Conservation (phyloP, 2,329 filamentous ascomycete species). For the Ceratocystis ficicola region DNA sequence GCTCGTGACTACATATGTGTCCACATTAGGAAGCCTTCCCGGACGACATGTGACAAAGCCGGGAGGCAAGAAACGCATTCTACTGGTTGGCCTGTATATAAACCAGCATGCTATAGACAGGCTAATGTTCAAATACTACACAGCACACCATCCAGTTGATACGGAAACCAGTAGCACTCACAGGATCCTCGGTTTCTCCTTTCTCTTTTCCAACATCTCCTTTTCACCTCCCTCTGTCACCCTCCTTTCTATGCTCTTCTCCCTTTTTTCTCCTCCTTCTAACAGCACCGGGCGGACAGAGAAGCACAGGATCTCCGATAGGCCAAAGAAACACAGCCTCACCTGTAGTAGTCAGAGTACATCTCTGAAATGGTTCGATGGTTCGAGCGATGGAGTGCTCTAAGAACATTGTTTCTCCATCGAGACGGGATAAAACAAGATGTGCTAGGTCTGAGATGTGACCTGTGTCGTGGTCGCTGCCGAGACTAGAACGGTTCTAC, state of each 20-base stretch:
- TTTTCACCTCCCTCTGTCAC: not conserved
- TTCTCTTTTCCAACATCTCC: not conserved
- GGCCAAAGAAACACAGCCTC: not conserved
- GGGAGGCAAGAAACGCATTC: not conserved
- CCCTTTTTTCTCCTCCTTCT: not conserved
- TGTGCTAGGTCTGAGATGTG: not conserved
- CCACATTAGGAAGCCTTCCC: slow-evolving; percentile 4
- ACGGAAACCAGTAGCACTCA: too few species aligned
- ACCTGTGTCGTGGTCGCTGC: slow-evolving; percentile 5
- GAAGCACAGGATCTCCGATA: not conserved
- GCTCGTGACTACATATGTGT: not conserved
- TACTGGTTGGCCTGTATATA: not conserved
- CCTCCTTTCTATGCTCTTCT: not conserved
- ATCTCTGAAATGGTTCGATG: slow-evolving; percentile 2
- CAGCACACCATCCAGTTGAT: too few species aligned
- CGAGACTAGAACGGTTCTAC: slow-evolving; percentile 2
- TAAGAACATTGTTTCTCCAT: slow-evolving; percentile 7
- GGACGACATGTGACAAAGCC: slow-evolving; percentile 2
- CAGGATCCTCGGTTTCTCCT: too few species aligned
- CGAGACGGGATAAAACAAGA: not conserved
- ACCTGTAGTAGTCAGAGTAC: not conserved
- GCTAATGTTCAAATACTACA: too few species aligned
- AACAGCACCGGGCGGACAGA: not conserved
- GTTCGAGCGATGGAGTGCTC: slow-evolving; percentile 6
- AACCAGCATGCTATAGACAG: too few species aligned